Base-by-base conservation (phyloP, 306 rosid species). In the Cucurbita pepo region DNA sequence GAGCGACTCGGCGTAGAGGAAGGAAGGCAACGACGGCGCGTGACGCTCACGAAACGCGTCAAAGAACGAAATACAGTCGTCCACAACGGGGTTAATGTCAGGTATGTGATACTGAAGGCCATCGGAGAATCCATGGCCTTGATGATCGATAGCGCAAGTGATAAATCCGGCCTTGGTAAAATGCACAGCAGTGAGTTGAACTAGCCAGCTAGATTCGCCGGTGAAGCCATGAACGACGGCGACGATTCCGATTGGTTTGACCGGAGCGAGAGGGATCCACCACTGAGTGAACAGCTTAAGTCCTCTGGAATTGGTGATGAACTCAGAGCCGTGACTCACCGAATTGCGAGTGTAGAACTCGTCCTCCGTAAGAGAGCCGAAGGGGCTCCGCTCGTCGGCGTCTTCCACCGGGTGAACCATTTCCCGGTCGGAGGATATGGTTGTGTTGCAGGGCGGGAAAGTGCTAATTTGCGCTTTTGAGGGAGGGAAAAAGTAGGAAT, bases 41-140 rank as follows among this genome's bases (percentile, higher is more conserved):
- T 78, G 82, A 13, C 86, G 87, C 0, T 83, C 80, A 0, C 95
- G 91, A 81, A 94, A 94, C 4, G 80, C 22, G 15, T 82, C 71
- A 80, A 94, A 94, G 91, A 91, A 87, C 22, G 83, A 1, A 70
- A 88, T 57, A 75, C 99, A 94, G 82, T 94, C 96, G 55, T 89
- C 95, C 54, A 91, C 92, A 72, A 94, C 92, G 21, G 91, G 96
- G 74, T 87, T 89, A 77, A 94, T 62, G 80, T 94, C 99, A 12
- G 97, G 97, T 69, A 94, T 88, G 76, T 94, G 97, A n/a, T 84
- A 73, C 14, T 8, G 1, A 79, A 94, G 96, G 78, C 99, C 97
- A 5, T 94, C 97, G 79, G 99, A 94, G 90, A 91, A 88, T 44
- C 99, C 99, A 75, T 94, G 99, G 59, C 99, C 99, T 48, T 94